Percentiles rank a stretch among this genome's conserved stretches.
These are phyloP conservation scores for Lactuca saligna DNA, from an alignment of 129 eudicot species.

Conservation along the genomic window DNA sequence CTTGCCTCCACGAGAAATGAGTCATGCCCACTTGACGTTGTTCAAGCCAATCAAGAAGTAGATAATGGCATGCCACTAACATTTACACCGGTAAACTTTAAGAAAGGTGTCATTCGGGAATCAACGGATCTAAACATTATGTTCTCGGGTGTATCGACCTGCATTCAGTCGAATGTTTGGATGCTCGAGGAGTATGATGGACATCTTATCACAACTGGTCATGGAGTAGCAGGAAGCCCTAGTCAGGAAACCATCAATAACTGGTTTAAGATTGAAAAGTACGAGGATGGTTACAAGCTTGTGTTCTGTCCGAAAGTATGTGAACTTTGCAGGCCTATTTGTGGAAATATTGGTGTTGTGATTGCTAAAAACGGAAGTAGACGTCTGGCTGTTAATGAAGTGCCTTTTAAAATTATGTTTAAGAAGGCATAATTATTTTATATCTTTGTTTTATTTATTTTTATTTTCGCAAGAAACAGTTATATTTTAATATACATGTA, in stretches of 20 bases:
- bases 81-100: constrained; percentile 43
- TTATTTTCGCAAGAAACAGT: too few species aligned
- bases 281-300: constrained; percentile 40
- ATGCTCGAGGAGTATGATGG: constrained; percentile 36
- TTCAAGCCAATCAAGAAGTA: constrained; percentile 39
- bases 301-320: too few species aligned
- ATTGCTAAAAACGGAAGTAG: constrained; percentile 38
- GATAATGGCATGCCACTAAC: constrained; percentile 40
- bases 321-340: constrained; percentile 44
- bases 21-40: constrained; percentile 49
- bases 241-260: constrained; percentile 37
- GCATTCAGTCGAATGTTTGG: constrained; percentile 53
- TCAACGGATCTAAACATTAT: constrained; percentile 51
- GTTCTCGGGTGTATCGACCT: constrained; percentile 37
- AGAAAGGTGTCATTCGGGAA: constrained; percentile 46
- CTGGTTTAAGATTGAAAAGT: constrained; percentile 56
- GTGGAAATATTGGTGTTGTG: constrained; percentile 45
- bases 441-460: too few species aligned
- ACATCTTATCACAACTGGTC: constrained; percentile 29
- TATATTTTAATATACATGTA: too few species aligned
- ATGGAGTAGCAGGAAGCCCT: constrained; percentile 51
- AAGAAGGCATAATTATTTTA: too few species aligned
- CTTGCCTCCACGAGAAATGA: too few species aligned
- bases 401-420: too few species aligned
- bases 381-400: too few species aligned